A percentile compares a stretch with the other conserved stretches of the same genome.
These are phyloP conservation scores for Sechiopsis laciniata DNA, from an alignment of 306 rosid species.

Conservation along the genomic window DNA sequence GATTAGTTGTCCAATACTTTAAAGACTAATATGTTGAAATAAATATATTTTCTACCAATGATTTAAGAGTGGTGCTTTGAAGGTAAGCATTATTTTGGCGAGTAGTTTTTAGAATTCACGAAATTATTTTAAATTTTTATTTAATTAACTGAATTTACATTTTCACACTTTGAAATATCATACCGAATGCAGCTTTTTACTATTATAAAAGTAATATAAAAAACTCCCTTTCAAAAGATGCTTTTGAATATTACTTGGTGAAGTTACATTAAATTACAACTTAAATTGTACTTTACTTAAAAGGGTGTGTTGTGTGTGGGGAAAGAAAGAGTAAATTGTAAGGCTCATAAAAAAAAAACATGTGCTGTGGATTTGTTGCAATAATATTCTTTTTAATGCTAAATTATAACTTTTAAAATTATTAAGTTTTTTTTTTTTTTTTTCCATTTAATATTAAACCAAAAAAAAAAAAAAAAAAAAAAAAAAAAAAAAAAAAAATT, in stretches of 20 bases:
- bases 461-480: background rate
- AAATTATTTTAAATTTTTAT: background rate
- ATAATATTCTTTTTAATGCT: slow-evolving; percentile 17
- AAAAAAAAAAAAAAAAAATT: background rate
- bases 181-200: background rate
- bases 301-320: background rate
- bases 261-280: slow-evolving; percentile 3
- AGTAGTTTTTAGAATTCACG: background rate
- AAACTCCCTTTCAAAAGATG: background rate
- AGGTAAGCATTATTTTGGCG: background rate
- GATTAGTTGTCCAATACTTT: background rate
- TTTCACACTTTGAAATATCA: background rate
- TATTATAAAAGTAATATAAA: background rate
- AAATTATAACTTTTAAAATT: background rate
- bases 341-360: slow-evolving; percentile 19
- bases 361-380: slow-evolving; percentile 18
- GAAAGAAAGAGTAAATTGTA: slow-evolving; percentile 10
- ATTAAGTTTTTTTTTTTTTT: background rate
- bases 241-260: slow-evolving; percentile 7
- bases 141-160: background rate
- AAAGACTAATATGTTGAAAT: too few species aligned
- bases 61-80: background rate
- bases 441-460: too few species aligned
- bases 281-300: slow-evolving; percentile 16
- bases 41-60: background rate